A percentile compares a stretch with the other conserved stretches of the same genome.
Conservation (phyloP, 2,329 filamentous ascomycete species). For the Ceratocystis huliohia region DNA sequence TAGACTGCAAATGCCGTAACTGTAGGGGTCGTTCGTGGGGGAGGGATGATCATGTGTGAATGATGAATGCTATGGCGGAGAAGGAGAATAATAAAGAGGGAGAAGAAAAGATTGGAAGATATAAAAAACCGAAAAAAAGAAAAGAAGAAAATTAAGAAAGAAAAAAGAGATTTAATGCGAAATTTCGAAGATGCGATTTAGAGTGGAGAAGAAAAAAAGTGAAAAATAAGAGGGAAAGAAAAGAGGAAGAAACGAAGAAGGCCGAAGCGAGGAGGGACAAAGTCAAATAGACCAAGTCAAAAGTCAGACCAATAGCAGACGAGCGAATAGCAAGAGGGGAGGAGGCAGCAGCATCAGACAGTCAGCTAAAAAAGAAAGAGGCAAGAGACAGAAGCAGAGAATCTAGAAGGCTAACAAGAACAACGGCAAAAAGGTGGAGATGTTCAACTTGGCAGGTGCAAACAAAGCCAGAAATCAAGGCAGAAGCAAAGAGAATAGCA, state of each 20-base stretch:
- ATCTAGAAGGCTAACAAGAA: background rate
- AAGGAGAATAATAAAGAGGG: background rate
- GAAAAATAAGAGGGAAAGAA: constrained; percentile 11
- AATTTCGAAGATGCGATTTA: background rate
- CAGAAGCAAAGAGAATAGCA: background rate
- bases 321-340: constrained; percentile 12
- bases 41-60: background rate
- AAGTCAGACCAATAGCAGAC: constrained; percentile 3
- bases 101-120: background rate
- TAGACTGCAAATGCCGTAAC: background rate
- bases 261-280: constrained; percentile 6
- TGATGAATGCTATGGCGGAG: background rate
- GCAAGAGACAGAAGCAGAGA: constrained; percentile 3
- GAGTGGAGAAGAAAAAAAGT: background rate
- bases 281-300: background rate
- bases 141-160: background rate
- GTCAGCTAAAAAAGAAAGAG: constrained; percentile 1
- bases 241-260: background rate
- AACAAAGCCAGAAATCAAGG: background rate
- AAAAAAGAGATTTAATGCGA: background rate
- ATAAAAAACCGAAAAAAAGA: background rate
- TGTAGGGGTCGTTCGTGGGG: background rate
- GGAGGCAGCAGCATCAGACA: constrained; percentile 4
- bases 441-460: background rate
- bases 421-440: background rate